A percentile compares a stretch with the other conserved stretches of the same genome.
Evolutionary conservation across 2,329 filamentous ascomycete genomes (phyloP).

Genomic region (Fusarium marasasianum): DNA sequence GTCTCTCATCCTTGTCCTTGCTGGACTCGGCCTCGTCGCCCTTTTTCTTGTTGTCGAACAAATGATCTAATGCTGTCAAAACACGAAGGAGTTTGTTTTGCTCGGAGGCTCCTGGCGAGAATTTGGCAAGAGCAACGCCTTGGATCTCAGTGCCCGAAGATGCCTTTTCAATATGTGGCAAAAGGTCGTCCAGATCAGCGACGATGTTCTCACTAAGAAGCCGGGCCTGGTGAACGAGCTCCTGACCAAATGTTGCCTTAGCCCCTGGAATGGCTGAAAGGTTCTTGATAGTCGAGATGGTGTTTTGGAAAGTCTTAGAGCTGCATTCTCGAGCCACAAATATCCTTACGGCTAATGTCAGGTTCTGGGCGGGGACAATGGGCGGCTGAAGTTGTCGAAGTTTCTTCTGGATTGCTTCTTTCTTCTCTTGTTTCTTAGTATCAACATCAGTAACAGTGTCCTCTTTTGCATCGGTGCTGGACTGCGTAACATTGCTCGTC

Average conservation of each 20-base stretch:
- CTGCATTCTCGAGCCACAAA: conserved; percentile 96
- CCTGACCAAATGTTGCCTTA: conserved; percentile 89
- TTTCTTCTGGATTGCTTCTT: conserved; percentile 57
- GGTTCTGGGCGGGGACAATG: conserved; percentile 85
- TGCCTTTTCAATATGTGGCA: conserved; percentile 87
- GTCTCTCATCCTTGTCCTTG: conserved; percentile 70
- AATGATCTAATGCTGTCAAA: conserved; percentile 91
- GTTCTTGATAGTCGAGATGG: conserved; percentile 98
- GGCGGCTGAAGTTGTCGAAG: conserved; percentile 77
- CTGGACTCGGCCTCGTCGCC: conserved; percentile 60
- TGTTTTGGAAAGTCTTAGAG: conserved; percentile 97
- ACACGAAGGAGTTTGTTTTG: conserved; percentile 95
- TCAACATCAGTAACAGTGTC: conserved; percentile 39
- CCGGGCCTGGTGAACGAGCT: conserved; percentile 88
- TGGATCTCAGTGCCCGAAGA: conserved; percentile 94
- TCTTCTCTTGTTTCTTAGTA: conserved; percentile 49
- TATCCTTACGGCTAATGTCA: conserved; percentile 95
- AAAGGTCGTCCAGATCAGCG: conserved; percentile 82
- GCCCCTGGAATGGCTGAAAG: conserved; percentile 91
- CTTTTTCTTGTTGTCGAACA: conserved; percentile 86
- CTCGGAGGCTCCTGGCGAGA: conserved; percentile 94
- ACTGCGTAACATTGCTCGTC: conserved; percentile 7
- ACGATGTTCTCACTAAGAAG: conserved; percentile 86
- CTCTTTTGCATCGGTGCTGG: conserved; percentile 42
- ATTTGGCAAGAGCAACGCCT: conserved; percentile 91